Percentiles rank a stretch among this genome's conserved stretches.
phyloP scores from a whole-genome alignment of 2,329 filamentous ascomycete species.

The Eurotiales sp. region DNA sequence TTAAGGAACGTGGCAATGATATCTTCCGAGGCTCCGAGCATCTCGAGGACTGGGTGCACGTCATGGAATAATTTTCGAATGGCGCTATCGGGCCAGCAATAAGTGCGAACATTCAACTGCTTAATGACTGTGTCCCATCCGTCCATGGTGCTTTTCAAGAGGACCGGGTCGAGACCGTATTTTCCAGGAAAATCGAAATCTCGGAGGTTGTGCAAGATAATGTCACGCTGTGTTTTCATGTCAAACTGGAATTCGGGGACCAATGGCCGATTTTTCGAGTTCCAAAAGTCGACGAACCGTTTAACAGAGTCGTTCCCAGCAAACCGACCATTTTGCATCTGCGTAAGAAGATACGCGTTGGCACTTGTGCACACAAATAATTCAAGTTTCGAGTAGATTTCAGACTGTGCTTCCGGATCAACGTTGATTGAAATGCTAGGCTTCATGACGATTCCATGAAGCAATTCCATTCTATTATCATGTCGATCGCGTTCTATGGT shows the following conservation, averaged over 20 bases:
- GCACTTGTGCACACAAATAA: conserved; percentile 44
- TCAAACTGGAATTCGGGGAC: conserved; percentile 53
- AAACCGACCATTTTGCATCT: conserved; percentile 38
- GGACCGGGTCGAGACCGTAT: conserved; percentile 35
- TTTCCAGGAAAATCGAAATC: conserved; percentile 46
- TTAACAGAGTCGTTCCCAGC: conserved; percentile 35
- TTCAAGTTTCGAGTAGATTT: conserved; percentile 44
- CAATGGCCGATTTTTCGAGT: conserved; percentile 43
- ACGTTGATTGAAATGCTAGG: conserved; percentile 37
- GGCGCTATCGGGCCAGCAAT: conserved; percentile 48
- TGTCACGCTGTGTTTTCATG: conserved; percentile 47
- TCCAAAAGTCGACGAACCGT: conserved; percentile 40
- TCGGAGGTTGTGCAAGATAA: conserved; percentile 45
- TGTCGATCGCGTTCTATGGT: conserved; percentile 3
- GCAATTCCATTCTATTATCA: conserved; percentile 12
- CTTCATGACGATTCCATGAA: conserved; percentile 19
- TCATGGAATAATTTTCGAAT: conserved; percentile 50
- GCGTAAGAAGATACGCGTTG: conserved; percentile 43
- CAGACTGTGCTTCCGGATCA: conserved; percentile 38
- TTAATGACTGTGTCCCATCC: conserved; percentile 48
- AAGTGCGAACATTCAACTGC: conserved; percentile 49
- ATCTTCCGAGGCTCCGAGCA: conserved; percentile 43
- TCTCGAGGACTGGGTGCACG: conserved; percentile 46
- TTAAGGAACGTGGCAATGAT: conserved; percentile 33
- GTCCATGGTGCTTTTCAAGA: conserved; percentile 45